Evolutionary conservation across 441 rosid genomes (phyloP), one percentile per base, ranked within the genome.

Genomic region (Pelargonium cotyledonis): DNA sequence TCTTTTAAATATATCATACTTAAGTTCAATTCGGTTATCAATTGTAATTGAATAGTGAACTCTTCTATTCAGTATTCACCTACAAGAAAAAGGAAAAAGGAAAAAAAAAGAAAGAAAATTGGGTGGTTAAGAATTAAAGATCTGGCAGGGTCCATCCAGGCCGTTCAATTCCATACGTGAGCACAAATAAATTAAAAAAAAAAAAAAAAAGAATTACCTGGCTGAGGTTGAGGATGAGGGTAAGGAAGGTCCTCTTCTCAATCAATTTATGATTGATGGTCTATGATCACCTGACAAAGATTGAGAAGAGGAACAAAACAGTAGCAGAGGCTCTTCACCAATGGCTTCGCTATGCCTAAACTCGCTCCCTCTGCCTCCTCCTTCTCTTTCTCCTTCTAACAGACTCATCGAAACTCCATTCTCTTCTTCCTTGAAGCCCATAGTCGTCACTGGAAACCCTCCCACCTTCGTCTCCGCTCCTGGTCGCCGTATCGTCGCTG

Each of bases 401-500:
- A 85, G 76, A 60, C 80, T 83, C 12, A 11, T 80, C 0, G 85
- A 82, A 70, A 57, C 89, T 65, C 68, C 81, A 8, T 76, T 80
- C 10, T 70, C 82, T 60, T 77, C 88, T 69, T 72, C 85, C 69
- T 80, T 80, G 68, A 84, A 84, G 73, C 94, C 98, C n/a, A 84
- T 93, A 41, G 84, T 85, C 61, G 73, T 84, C 61, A 82, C 67
- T 66, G 98, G 98, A 73, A 86, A 84, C 70, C 91, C 96, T 75
- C 92, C 97, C 69, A 90, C 96, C 76, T 89, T 80, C 65, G 95
- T 90, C 18, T 93, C 97, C 69, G 98, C 97, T 65, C 98, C 98
- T 65, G 81, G 80, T 75, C 96, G 97, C 64, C 97, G 98, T 66
- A 88, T 93, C 19, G 80, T 90, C 55, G 98, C 98, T 46, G 96